Conservation (phyloP, 345 rosid genomes). For the Melaleuca quinquenervia region DNA sequence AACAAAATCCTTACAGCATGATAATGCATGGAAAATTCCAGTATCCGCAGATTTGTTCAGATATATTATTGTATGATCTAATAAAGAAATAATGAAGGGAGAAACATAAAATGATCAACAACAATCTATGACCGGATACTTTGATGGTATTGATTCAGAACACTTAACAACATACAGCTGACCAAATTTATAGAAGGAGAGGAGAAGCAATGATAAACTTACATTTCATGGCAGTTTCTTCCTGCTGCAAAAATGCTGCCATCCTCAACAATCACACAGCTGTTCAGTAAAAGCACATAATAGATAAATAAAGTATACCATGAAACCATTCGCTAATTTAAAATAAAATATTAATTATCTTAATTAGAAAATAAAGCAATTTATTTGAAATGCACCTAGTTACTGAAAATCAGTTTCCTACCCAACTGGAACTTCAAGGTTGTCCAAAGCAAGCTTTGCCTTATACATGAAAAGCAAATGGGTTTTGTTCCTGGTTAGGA, state of each 20-base stretch:
- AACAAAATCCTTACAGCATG: neutral
- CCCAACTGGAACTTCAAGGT: neutral
- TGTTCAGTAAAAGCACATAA: neutral
- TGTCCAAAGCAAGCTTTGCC: neutral
- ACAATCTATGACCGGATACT: neutral
- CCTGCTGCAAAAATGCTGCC: neutral
- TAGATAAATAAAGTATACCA: neutral
- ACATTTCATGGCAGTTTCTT: neutral
- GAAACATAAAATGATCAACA: neutral
- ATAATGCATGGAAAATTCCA: neutral
- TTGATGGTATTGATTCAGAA: neutral
- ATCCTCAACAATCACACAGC: neutral
- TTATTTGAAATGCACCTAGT: neutral
- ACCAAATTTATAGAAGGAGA: neutral
- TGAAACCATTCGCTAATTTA: neutral
- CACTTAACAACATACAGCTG: neutral
- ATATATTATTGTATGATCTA: neutral
- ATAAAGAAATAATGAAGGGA: neutral
- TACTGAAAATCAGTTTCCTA: too few species aligned
- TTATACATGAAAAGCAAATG: neutral
- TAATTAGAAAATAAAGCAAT: neutral
- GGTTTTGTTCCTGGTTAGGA: accelerated
- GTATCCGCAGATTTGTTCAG: neutral
- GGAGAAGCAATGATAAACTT: neutral
- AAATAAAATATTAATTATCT: too few species aligned